Percentiles rank a stretch among this genome's conserved stretches.
Evolutionary conservation across 495 filamentous ascomycete species (phyloP).

Genomic region (Podospora appendiculata): DNA sequence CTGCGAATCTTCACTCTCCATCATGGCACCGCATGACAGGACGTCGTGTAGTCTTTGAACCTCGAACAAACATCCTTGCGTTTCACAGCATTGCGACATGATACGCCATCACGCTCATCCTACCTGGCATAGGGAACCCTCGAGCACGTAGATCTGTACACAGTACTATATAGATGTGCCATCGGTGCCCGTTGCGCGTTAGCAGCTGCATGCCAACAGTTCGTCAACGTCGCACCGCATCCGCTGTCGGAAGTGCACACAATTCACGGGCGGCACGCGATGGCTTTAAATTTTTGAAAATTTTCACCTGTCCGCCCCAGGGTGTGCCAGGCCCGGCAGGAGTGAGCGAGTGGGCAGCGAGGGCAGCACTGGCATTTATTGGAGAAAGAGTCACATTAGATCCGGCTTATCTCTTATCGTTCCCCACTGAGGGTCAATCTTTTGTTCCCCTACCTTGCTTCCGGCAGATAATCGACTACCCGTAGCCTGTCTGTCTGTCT

Average conservation of each 20-base stretch:
- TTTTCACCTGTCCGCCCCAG: conserved; percentile 3
- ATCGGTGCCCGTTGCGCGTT: too few relatives aligned
- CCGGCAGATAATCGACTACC: neutral
- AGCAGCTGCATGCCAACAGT: too few relatives aligned
- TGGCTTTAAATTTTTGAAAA: conserved; percentile 6
- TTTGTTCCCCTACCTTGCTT: conserved; percentile 7
- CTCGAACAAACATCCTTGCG: too few relatives aligned
- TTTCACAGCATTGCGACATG: too few relatives aligned
- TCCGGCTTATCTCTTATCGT: conserved; percentile 20
- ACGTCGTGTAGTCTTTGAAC: too few relatives aligned
- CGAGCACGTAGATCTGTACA: too few relatives aligned
- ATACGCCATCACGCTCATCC: too few relatives aligned
- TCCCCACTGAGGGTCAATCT: conserved; percentile 14
- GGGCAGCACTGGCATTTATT: neutral
- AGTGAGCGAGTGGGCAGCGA: too few relatives aligned
- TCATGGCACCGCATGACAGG: too few relatives aligned
- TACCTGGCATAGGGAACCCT: too few relatives aligned
- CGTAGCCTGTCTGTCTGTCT: too few relatives aligned
- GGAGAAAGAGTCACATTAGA: conserved; percentile 13
- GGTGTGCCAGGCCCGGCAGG: neutral
- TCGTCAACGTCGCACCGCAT: neutral
- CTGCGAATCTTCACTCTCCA: neutral
- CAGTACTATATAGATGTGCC: too few relatives aligned
- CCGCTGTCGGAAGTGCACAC: conserved; percentile 6
- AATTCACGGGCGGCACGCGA: neutral